Base-by-base conservation (phyloP, 2,329 filamentous ascomycete species). In the Diaporthe citri region DNA sequence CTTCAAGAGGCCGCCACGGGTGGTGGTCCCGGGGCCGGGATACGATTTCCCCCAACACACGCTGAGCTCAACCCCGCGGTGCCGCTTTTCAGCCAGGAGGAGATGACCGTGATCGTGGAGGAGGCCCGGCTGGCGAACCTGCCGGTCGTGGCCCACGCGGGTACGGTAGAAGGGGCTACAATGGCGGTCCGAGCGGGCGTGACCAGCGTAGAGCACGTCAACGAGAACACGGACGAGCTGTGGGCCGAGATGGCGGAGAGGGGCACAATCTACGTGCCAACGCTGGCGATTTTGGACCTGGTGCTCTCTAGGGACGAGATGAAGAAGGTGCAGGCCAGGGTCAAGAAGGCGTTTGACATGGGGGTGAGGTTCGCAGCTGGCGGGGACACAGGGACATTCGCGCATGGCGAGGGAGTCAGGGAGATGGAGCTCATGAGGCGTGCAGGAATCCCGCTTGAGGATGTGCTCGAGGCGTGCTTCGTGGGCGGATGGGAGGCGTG, bases 401-500 rank as follows among this genome's bases (percentile, higher is more conserved):
- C 87, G 3, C 89, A 91, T 72, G 89, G 89, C 0, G 84, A 90
- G 22, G 88, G 88, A 71, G 86, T 80, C 0, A 79, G 88, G 4
- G 89, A 91, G 79, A 77, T 90, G 74, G 89, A 91, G 79, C 80
- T 91, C n/a, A 83, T 91, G 83, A 78, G 87, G 0, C 82, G 87
- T 55, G 86, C 88, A 7, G 89, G 88, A 0, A 80, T 91, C 1
- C 86, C 87, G 0, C 75, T 90, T 0, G 84, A 83, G 36, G 87
- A 90, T 56, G 86, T 88, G 0, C 80, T 91, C 41, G 85, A 86
- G 73, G 85, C 87, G 6, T 86, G 84, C 20, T 90, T 87, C 8
- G 76, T 90, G 3, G 85, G 85, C 31, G 90, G 89, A 0, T 91
- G 89, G 88, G 85, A 90, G 74, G 85, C 88, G 9, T 91, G 89